Conservation (phyloP, 805 yeast genomes). For the Pichia cephalocereana region DNA sequence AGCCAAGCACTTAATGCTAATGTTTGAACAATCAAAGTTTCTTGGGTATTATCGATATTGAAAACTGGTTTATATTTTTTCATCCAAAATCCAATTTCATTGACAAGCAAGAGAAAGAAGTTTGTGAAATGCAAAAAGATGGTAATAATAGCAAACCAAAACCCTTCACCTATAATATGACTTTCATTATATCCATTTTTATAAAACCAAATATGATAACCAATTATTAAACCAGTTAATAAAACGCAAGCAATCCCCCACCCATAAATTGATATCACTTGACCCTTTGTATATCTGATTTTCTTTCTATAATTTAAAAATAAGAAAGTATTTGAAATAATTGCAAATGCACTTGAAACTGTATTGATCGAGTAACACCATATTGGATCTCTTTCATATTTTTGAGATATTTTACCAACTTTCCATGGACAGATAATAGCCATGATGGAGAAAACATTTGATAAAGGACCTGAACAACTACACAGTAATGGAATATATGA, state of each 20-base stretch:
- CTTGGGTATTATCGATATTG: conserved; percentile 57
- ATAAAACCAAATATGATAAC: conserved; percentile 20
- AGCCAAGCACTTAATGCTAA: conserved; percentile 61
- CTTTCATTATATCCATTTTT: conserved; percentile 10
- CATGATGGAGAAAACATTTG: conserved; percentile 64
- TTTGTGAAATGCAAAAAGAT: conserved; percentile 52
- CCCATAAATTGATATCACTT: conserved; percentile 48
- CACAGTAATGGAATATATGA: conserved; percentile 67
- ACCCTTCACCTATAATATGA: conserved; percentile 47
- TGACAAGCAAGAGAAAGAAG: conserved; percentile 41
- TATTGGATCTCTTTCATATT: conserved; percentile 6
- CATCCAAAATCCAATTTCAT: conserved; percentile 51
- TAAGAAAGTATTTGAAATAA: conserved; percentile 59
- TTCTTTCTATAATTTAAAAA: conserved; percentile 58
- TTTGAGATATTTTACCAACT: conserved; percentile 4
- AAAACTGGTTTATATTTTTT: conserved; percentile 62
- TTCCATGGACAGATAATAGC: conserved; percentile 66
- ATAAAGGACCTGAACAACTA: conserved; percentile 71
- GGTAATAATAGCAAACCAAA: conserved; percentile 70
- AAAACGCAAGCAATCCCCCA: conserved; percentile 55
- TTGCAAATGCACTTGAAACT: conserved; percentile 54
- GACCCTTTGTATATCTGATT: conserved; percentile 51
- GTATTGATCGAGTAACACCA: conserved; percentile 51
- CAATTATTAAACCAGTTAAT: conserved; percentile 39
- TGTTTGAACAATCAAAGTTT: conserved; percentile 65